Evolutionary conservation across 192 early-diverging fungal species (phyloP).

Genomic region (Entomortierella lignicola): DNA sequence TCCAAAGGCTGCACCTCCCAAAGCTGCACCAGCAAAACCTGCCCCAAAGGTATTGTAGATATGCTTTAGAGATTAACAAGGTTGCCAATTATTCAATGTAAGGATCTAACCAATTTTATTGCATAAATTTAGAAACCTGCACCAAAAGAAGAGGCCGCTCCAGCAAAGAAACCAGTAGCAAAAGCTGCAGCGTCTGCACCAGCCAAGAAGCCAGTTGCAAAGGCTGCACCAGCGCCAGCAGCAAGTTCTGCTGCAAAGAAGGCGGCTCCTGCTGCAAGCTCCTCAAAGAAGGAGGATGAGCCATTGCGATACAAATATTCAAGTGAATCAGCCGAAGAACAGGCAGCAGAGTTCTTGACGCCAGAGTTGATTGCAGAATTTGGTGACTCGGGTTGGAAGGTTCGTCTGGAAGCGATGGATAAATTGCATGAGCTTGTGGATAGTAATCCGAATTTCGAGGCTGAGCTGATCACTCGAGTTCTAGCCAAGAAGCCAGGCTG

Average conservation of each 20-base stretch:
- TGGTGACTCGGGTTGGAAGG: constrained; percentile 86
- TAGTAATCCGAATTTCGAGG: constrained; percentile 64
- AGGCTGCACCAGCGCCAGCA: constrained; percentile 19
- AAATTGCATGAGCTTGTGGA: constrained; percentile 76
- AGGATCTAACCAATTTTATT: not conserved
- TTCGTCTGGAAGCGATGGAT: constrained; percentile 85
- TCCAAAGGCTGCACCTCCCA: constrained; percentile 45
- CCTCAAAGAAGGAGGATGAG: constrained; percentile 63
- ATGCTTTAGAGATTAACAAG: not conserved
- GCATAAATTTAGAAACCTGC: constrained; percentile 38
- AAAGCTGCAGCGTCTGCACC: constrained; percentile 51
- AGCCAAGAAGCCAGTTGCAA: constrained; percentile 45
- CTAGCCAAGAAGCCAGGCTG: constrained; percentile 89
- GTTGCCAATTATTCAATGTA: not conserved
- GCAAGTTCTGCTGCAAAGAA: constrained; percentile 37
- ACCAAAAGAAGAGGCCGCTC: constrained; percentile 22
- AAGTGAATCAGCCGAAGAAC: constrained; percentile 77
- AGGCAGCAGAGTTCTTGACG: constrained; percentile 71
- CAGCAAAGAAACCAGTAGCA: constrained; percentile 32
- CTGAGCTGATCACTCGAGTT: constrained; percentile 86
- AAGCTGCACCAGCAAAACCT: constrained; percentile 39
- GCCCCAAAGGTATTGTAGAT: constrained; percentile 37
- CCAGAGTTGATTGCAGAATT: constrained; percentile 71
- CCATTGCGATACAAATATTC: constrained; percentile 76
- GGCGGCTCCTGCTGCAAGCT: constrained; percentile 47